phyloP scores from a whole-genome alignment of 2,329 filamentous ascomycete species.

The Ophiostoma fasciatum region DNA sequence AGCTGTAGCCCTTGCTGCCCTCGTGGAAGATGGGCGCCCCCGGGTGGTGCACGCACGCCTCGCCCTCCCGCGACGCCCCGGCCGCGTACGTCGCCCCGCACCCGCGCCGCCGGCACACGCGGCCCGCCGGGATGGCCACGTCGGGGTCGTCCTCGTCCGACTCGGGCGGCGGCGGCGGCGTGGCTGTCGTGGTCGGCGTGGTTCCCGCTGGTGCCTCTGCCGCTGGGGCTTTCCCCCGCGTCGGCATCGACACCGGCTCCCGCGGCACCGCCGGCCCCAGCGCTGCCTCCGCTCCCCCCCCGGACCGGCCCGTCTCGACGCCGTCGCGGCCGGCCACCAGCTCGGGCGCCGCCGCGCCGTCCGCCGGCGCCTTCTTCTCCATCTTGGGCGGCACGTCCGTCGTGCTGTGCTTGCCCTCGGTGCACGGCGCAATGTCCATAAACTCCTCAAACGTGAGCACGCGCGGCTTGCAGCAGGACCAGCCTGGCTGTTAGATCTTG shows the following conservation, averaged over 20 bases:
- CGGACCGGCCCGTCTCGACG: too few relatives aligned
- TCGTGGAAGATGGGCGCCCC: constrained; percentile 92
- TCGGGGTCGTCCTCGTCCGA: constrained; percentile 77
- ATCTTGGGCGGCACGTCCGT: constrained; percentile 54
- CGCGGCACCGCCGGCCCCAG: constrained; percentile 23
- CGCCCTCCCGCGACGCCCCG: constrained; percentile 45
- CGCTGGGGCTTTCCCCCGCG: constrained; percentile 21
- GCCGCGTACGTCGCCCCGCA: constrained; percentile 56
- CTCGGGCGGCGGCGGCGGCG: constrained; percentile 48
- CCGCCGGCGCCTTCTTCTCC: constrained; percentile 39
- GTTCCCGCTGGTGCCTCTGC: too few relatives aligned
- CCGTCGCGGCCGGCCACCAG: constrained; percentile 10
- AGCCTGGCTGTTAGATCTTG: constrained; percentile 43
- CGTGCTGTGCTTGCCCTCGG: constrained; percentile 80
- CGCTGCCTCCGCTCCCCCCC: too few relatives aligned
- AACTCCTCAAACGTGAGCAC: constrained; percentile 98
- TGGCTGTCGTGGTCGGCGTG: too few relatives aligned
- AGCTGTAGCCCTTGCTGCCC: constrained; percentile 93
- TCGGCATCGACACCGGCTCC: constrained; percentile 27
- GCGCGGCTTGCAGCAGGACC: constrained; percentile 97
- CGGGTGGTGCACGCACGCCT: constrained; percentile 78
- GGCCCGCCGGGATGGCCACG: constrained; percentile 56
- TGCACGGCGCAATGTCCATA: constrained; percentile 82
- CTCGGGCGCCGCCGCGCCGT: constrained; percentile 37
- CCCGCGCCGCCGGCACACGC: constrained; percentile 61